Percentiles rank a stretch among this genome's conserved stretches.
These are phyloP conservation scores for Ailanthus altissimus DNA, from an alignment of 345 rosid genomes.

Conservation along the genomic window DNA sequence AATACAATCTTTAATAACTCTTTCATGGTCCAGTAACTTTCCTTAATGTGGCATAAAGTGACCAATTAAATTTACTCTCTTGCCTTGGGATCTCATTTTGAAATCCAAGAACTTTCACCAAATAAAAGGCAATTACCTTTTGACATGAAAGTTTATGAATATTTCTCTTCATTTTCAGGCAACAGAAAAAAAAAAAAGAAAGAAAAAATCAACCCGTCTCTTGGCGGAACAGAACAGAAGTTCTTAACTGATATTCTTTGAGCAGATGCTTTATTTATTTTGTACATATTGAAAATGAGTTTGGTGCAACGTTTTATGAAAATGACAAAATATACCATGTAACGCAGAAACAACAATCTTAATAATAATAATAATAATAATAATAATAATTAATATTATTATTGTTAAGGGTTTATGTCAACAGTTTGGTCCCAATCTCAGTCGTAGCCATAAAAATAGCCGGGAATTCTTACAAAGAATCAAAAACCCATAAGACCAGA, in stretches of 20 bases:
- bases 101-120: background rate
- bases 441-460: conserved; percentile 35
- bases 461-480: conserved; percentile 37
- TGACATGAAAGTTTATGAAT: background rate
- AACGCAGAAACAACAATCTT: background rate
- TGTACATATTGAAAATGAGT: background rate
- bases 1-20: background rate
- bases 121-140: background rate
- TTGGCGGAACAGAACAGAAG: too few relatives aligned
- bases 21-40: background rate
- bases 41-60: conserved; percentile 10
- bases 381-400: too few relatives aligned
- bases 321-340: background rate
- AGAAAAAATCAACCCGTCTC: too few relatives aligned
- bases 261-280: background rate
- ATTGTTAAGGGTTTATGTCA: conserved; percentile 11
- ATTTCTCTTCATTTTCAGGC: too few relatives aligned
- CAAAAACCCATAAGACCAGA: conserved; percentile 20
- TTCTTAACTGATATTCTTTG: background rate
- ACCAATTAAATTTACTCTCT: background rate
- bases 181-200: too few relatives aligned
- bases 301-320: background rate
- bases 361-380: background rate
- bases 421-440: conserved; percentile 30
- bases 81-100: conserved; percentile 11